phyloP scores from a whole-genome alignment of 768 basidiomycete genomes.

The Lactifluus echinatus region DNA sequence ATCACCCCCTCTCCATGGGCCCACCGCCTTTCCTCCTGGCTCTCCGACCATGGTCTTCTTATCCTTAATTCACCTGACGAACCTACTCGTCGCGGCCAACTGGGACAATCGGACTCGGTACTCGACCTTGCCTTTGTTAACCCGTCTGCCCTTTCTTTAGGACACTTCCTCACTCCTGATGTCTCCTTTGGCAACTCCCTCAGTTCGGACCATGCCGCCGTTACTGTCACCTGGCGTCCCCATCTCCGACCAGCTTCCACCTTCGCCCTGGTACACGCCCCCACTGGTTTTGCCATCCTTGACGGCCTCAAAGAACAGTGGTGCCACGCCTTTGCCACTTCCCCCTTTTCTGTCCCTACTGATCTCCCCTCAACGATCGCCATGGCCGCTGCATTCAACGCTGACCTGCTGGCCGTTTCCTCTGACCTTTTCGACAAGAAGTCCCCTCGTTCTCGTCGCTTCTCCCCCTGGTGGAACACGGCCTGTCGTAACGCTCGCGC shows the following conservation, averaged over 20 bases:
- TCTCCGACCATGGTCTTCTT: not conserved
- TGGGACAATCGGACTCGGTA: not conserved
- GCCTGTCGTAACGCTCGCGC: no score
- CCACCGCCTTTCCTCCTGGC: not conserved
- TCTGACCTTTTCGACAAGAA: not conserved
- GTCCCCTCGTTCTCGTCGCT: no score
- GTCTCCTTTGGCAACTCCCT: not conserved
- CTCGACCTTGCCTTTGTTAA: not conserved
- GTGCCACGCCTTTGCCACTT: not conserved
- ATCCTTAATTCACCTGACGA: not conserved
- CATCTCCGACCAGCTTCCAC: not conserved
- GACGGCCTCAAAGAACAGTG: not conserved
- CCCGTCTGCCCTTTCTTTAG: not conserved
- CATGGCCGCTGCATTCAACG: not conserved
- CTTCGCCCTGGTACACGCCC: not conserved
- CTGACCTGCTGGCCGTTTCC: not conserved
- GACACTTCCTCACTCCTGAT: not conserved
- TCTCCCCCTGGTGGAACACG: no score
- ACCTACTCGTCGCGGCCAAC: not conserved
- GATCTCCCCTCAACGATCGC: not conserved
- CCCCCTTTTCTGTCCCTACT: not conserved
- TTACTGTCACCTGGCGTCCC: not conserved
- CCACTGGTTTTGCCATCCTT: not conserved
- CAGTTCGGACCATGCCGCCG: not conserved
- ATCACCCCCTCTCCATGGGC: not conserved